A percentile compares a stretch with the other conserved stretches of the same genome.
Evolutionary conservation across 176 grass and related monocot genomes (phyloP).

Genomic region (Eleusine indica): DNA sequence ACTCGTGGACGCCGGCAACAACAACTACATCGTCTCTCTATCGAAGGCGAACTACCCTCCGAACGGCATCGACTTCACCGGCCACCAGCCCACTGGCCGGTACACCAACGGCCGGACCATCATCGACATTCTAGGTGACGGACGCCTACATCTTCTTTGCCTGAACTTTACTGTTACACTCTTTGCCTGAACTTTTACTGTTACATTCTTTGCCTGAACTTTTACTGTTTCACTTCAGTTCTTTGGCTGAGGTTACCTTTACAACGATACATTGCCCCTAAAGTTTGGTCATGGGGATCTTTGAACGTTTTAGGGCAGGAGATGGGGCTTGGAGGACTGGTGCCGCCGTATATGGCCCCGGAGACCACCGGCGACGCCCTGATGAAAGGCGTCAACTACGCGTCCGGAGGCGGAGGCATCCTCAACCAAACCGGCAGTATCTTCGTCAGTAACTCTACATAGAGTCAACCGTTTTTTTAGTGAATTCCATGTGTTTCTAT

Average conservation of each 20-base stretch:
- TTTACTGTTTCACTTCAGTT: neutral
- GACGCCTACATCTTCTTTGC: conserved; percentile 4
- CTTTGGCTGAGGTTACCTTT: conserved; percentile 30
- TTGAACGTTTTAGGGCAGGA: conserved; percentile 55
- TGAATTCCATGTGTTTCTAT: conserved; percentile 14
- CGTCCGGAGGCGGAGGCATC: conserved; percentile 83
- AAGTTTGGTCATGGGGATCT: neutral
- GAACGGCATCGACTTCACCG: conserved; percentile 77
- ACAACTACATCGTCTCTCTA: conserved; percentile 72
- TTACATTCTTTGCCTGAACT: neutral
- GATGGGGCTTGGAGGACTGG: conserved; percentile 50
- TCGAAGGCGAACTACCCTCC: conserved; percentile 70
- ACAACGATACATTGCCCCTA: neutral
- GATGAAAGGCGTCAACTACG: conserved; percentile 82
- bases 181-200: conserved; percentile 2
- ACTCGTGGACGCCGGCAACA: conserved; percentile 87
- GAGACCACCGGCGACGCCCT: conserved; percentile 52
- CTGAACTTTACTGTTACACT: conserved; percentile 18
- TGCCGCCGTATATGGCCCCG: conserved; percentile 74
- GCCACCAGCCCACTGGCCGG: conserved; percentile 58
- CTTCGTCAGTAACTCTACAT: conserved; percentile 63
- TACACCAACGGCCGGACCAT: conserved; percentile 88
- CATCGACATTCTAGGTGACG: conserved; percentile 67
- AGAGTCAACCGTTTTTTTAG: neutral
- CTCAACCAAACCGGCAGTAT: conserved; percentile 74